phyloP scores from a whole-genome alignment of 148 eudicot genomes.

The Arctostaphylos glauca region DNA sequence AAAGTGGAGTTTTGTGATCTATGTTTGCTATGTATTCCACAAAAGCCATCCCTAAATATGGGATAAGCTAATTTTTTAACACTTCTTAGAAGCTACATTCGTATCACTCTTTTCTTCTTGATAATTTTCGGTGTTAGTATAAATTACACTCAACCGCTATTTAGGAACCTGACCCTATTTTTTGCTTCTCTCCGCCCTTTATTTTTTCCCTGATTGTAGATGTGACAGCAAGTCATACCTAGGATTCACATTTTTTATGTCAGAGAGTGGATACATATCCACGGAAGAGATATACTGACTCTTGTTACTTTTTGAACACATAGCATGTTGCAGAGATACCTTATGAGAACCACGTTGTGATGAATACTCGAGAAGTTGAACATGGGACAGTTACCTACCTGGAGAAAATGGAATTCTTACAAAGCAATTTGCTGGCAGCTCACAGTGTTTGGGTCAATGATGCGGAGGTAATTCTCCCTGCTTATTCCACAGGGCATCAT shows the following conservation, averaged over 20 bases:
- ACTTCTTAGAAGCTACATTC: background rate
- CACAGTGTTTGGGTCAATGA: conserved; percentile 90
- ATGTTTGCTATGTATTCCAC: background rate
- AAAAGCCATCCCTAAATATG: background rate
- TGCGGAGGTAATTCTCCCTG: conserved; percentile 51
- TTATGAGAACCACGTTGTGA: conserved; percentile 76
- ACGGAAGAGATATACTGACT: background rate
- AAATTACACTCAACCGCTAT: background rate
- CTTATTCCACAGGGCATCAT: background rate
- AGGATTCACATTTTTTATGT: background rate
- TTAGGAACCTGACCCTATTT: background rate
- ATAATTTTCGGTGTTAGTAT: background rate
- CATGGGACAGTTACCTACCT: conserved; percentile 86
- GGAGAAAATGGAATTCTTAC: conserved; percentile 61
- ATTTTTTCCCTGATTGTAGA: background rate
- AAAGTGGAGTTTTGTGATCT: background rate
- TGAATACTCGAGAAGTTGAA: conserved; percentile 55
- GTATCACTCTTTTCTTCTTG: background rate
- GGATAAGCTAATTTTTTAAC: background rate
- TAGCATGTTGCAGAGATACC: conserved; percentile 93
- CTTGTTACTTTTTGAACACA: conserved; percentile 1
- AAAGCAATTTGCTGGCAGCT: conserved; percentile 79
- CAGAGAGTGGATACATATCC: background rate
- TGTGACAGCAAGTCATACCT: background rate
- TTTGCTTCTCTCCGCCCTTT: background rate